Evolutionary conservation across 306 rosid species (phyloP).

Genomic region (barrel medic (Medicago truncatula)): DNA sequence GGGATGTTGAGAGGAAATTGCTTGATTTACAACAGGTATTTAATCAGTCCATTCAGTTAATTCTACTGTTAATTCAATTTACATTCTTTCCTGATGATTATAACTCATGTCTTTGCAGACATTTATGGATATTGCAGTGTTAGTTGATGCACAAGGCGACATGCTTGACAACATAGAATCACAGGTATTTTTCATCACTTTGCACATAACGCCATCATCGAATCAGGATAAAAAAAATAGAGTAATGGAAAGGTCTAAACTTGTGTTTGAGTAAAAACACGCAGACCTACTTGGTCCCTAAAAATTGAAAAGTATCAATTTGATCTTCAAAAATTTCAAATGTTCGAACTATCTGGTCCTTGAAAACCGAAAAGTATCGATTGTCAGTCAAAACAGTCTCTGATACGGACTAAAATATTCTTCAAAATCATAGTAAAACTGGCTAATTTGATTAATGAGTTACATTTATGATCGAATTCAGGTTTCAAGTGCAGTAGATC

Average conservation of each 20-base stretch:
- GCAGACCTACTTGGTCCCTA: background rate
- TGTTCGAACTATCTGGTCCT: background rate
- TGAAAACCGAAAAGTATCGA: background rate
- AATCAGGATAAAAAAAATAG: background rate
- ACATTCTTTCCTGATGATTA: background rate
- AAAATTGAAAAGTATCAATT: background rate
- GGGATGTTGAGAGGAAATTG: slow-evolving; percentile 90
- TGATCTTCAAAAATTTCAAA: background rate
- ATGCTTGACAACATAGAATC: slow-evolving; percentile 91
- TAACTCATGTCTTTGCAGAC: slow-evolving; percentile 60
- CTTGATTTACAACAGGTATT: slow-evolving; percentile 89
- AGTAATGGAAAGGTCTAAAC: background rate
- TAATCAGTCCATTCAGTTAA: slow-evolving; percentile 27
- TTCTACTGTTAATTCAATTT: background rate
- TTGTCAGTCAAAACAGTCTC: background rate
- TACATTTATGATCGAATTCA: slow-evolving; percentile 35
- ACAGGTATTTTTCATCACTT: slow-evolving; percentile 58
- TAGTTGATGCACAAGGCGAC: slow-evolving; percentile 94
- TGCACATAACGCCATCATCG: background rate
- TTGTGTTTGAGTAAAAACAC: background rate
- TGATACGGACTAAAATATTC: background rate
- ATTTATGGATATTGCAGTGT: slow-evolving; percentile 88
- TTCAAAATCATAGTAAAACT: background rate
- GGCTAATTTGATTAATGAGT: slow-evolving; percentile 10
- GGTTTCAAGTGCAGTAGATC: slow-evolving; percentile 96